phyloP scores from a whole-genome alignment of 495 filamentous ascomycete species.

The Talaromyces liani region DNA sequence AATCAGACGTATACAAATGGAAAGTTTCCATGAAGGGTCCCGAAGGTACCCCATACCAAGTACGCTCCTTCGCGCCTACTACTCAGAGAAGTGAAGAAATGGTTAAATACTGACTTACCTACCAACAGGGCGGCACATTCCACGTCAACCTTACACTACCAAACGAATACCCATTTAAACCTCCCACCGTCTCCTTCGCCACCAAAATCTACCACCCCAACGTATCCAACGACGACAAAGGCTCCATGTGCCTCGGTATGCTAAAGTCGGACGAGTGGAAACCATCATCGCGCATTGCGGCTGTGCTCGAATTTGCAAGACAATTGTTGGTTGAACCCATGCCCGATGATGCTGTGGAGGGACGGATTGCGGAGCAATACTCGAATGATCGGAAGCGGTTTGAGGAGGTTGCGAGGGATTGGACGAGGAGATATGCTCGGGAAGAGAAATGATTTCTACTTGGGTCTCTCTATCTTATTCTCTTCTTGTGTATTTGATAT shows the following conservation, averaged over 20 bases:
- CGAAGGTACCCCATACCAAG: slow-evolving; percentile 61
- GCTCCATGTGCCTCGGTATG: slow-evolving; percentile 85
- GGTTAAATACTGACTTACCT: slow-evolving; percentile 4
- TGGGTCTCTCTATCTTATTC: background rate
- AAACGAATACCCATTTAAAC: slow-evolving; percentile 89
- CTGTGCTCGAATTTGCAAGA: slow-evolving; percentile 73
- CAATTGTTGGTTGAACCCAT: slow-evolving; percentile 78
- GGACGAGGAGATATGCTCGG: slow-evolving; percentile 71
- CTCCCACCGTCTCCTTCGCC: slow-evolving; percentile 75
- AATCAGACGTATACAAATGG: slow-evolving; percentile 80
- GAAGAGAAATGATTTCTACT: slow-evolving; percentile 10
- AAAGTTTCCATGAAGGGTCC: slow-evolving; percentile 72
- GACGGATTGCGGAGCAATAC: slow-evolving; percentile 78
- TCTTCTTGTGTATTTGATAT: background rate
- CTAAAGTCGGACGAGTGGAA: slow-evolving; percentile 92
- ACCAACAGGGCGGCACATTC: slow-evolving; percentile 65
- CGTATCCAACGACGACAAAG: slow-evolving; percentile 87
- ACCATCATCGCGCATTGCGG: slow-evolving; percentile 68
- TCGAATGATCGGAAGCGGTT: slow-evolving; percentile 65
- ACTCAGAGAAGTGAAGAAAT: background rate
- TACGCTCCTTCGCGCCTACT: slow-evolving; percentile 19
- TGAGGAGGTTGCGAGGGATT: slow-evolving; percentile 76
- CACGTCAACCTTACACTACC: slow-evolving; percentile 69
- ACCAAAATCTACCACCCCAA: slow-evolving; percentile 99
- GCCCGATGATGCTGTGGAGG: slow-evolving; percentile 91